Evolutionary conservation across 768 basidiomycete species (phyloP).

Genomic region (Tricholoma furcatifolium): DNA sequence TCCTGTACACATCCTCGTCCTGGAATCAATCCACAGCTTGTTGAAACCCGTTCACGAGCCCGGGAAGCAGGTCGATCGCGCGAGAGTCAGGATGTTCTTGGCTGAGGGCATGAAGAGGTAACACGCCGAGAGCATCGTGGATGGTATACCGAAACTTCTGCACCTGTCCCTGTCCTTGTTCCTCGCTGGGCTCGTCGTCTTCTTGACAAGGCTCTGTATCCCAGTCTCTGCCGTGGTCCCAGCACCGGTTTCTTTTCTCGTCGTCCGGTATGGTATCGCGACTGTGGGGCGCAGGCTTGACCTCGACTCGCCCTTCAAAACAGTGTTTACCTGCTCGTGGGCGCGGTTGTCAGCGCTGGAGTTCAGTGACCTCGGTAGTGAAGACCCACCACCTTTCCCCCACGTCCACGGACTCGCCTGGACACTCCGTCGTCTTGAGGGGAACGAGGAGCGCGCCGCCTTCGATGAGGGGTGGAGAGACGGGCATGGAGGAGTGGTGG

Average conservation of each 20-base stretch:
- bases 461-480: no score
- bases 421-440: no score
- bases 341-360: no score
- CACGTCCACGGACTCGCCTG: no score
- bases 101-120: constrained; percentile 1
- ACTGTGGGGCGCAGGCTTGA: constrained; percentile 1
- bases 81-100: constrained; percentile 1
- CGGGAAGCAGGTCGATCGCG: background rate
- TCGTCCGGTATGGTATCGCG: background rate
- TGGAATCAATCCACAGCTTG: constrained; percentile 3
- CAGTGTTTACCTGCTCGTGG: no score
- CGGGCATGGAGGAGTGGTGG: no score
- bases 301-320: constrained; percentile 5
- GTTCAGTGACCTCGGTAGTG: no score
- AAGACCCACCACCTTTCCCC: no score
- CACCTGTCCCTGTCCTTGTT: constrained; percentile 11
- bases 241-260: background rate
- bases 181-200: constrained; percentile 5
- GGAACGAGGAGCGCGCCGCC: no score
- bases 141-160: constrained; percentile 4
- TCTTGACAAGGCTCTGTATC: background rate
- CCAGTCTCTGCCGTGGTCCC: background rate
- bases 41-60: constrained; percentile 1
- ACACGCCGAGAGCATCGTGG: constrained; percentile 1
- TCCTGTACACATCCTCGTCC: no score